These are phyloP conservation scores for Madurella mycetomatis DNA, from an alignment of 2,329 filamentous ascomycete genomes.

Conservation along the genomic window DNA sequence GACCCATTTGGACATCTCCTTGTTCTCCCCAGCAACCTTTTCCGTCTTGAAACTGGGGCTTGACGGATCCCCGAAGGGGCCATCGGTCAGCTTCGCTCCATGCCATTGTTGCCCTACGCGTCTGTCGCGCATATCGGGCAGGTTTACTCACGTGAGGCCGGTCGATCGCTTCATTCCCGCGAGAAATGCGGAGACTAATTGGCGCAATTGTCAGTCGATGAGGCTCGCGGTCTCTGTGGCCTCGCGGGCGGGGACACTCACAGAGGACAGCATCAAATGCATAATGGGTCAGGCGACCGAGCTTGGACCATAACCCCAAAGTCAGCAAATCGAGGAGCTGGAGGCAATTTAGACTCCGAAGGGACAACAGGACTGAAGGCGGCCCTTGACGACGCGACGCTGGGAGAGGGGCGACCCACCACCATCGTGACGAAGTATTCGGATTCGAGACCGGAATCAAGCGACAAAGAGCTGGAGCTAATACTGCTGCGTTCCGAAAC, in stretches of 20 bases:
- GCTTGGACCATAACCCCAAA: conserved; percentile 68
- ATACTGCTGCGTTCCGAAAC: background rate
- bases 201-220: background rate
- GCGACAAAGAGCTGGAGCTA: background rate
- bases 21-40: conserved; percentile 71
- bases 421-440: conserved; percentile 27
- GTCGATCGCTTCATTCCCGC: conserved; percentile 97
- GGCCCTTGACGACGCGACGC: conserved; percentile 9
- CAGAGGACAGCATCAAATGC: conserved; percentile 91
- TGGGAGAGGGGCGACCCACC: conserved; percentile 23
- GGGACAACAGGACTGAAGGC: conserved; percentile 17
- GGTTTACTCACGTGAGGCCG: conserved; percentile 81
- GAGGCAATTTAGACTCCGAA: conserved; percentile 38
- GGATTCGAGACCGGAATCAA: conserved; percentile 2
- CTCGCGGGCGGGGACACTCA: conserved; percentile 43
- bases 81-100: conserved; percentile 40
- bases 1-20: conserved; percentile 81
- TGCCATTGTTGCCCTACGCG: background rate
- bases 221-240: too few species aligned
- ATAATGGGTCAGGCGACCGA: conserved; percentile 90
- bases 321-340: conserved; percentile 65
- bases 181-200: conserved; percentile 83
- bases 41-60: conserved; percentile 81
- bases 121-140: background rate
- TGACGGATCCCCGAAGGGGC: conserved; percentile 40